phyloP scores from a whole-genome alignment of 2,329 filamentous ascomycete species.

The Colletotrichum viniferum region DNA sequence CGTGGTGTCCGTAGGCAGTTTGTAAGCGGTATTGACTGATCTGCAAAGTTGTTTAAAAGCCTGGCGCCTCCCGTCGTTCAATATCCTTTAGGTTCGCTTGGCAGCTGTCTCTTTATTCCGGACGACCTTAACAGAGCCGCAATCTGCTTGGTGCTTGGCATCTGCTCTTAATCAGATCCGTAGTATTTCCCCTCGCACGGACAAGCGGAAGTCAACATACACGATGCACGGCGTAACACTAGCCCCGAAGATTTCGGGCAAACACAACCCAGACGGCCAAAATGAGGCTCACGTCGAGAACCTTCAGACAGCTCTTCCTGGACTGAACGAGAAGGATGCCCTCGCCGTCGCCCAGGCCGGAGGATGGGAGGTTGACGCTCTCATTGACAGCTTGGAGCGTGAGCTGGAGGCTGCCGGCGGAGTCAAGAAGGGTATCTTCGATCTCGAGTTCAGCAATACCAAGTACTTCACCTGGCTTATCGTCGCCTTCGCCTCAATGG shows the following conservation, averaged over 20 bases:
- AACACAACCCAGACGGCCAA: conserved; percentile 13
- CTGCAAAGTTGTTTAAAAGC: conserved; percentile 1
- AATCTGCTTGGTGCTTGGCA: conserved; percentile 3
- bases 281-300: conserved; percentile 19
- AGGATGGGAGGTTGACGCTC: conserved; percentile 38
- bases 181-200: not conserved
- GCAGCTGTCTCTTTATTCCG: not conserved
- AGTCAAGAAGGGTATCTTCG: conserved; percentile 47
- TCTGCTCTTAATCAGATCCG: not conserved
- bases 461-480: conserved; percentile 70
- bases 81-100: not conserved
- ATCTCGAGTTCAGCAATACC: conserved; percentile 65
- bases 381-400: conserved; percentile 46
- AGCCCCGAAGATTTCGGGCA: conserved; percentile 14
- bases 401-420: conserved; percentile 34
- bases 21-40: not conserved
- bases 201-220: not conserved
- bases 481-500: conserved; percentile 76
- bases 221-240: conserved; percentile 16
- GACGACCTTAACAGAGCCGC: conserved; percentile 7
- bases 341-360: conserved; percentile 39
- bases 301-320: not conserved
- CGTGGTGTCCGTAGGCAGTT: not conserved
- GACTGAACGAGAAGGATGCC: conserved; percentile 30
- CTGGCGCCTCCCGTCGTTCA: not conserved